Base-by-base conservation (phyloP, 1,139 yeast species). In the Yamadazyma dendronema region DNA sequence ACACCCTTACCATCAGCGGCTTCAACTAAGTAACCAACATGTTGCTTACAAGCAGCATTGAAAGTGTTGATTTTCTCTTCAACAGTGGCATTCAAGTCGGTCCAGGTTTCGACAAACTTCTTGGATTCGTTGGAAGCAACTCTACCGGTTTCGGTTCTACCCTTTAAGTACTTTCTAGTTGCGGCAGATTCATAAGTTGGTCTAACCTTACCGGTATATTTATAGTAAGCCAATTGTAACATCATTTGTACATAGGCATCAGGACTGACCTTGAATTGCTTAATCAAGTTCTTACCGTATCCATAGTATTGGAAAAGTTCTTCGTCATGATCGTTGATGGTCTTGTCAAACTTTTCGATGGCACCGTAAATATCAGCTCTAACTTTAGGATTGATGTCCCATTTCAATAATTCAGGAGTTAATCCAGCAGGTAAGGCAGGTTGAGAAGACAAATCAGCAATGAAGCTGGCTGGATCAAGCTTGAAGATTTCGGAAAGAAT, bases 171-270 rank as follows among this genome's bases (percentile, higher is more conserved):
- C 57, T 81, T 82, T 62, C 97, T 79, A 4, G 97, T 90, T 19
- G 97, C 89, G 6, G 97, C 97, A 34, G 96, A 84, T 63, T 92
- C 98, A 61, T 92, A 92, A 17, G 97, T 92, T 46, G 97, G 97
- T 59, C 94, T 77, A 43, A 81, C 72, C 40, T 77, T 79, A 22
- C 96, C 96, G 35, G 88, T 77, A 65, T 81, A 72, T 65, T 89
- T 89, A 72, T 72, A 90, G 56, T 82, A 77, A 13, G 89, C 87
- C 50, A 84, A 67, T 65, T 84, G 94, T 55, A 84, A 78, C 56
- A 84, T 55, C 77, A 83, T 78, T 60, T 84, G 94, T 37, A 82
- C 78, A 49, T 72, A 84, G 2, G 90, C 88, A 61, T 84, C 92
- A 22, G 94, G 94, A 3, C 89, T 81, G 30, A 74, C 73, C 57